Evolutionary conservation across 106 monocot species (phyloP), one percentile per base, ranked within the genome.

Genomic region (Phalaenopsis aphrodite): DNA sequence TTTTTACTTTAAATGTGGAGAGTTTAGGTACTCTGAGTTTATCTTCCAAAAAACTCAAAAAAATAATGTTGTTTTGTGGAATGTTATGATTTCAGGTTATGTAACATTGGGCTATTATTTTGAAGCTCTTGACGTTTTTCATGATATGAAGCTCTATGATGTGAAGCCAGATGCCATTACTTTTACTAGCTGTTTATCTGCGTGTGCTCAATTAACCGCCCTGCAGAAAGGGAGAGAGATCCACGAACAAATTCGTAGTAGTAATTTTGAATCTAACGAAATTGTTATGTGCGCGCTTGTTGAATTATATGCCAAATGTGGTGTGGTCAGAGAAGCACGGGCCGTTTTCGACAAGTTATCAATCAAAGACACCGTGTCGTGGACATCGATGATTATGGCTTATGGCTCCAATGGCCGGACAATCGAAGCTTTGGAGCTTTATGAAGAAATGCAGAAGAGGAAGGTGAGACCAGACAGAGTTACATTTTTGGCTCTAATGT

Each of bases 231-330:
- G 94, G 3, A 87, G 65, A 61, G 91, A 91, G 56, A 87, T 91
- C 67, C 94, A 94, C 64, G 76, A 84, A 24, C 78, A 78, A 19
- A 84, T 91, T 18, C 69, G 43, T 0, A 78, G 83, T 3, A 10
- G 19, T 81, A 37, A 65, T 18, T 36, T 94, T 23, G 88, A 85
- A 55, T 84, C 85, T 38, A 85, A 87, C 75, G 88, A 91, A 49
- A 84, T 87, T 21, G 85, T 94, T 65, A 87, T 91, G 94, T 82
- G 89, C 58, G 88, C 91, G 24, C 85, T 89, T 43, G 81, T 91
- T 71, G 91, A 94, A 81, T 88, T 91, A 90, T 90, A 94, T 79
- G 94, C 94, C 8, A 94, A 94, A 83, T 94, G 94, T 77, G 91
- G 94, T 23, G 90, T 88, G 5, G 77, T 94, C 41, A 21, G 75